phyloP scores from a whole-genome alignment of 768 basidiomycete genomes.

The Suillus subalutaceus region DNA sequence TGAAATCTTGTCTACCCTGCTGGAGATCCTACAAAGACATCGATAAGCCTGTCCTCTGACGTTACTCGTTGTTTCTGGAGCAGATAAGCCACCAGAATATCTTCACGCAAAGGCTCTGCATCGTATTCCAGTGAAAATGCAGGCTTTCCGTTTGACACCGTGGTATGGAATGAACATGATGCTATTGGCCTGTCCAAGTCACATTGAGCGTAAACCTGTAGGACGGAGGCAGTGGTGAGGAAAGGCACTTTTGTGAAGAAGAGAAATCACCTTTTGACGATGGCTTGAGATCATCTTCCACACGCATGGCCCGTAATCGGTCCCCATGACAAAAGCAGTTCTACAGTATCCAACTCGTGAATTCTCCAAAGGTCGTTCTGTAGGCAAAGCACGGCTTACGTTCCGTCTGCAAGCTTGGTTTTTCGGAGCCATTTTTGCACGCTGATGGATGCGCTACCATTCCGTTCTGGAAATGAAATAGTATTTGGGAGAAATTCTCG shows the following conservation, averaged over 20 bases:
- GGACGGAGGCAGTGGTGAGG: not conserved
- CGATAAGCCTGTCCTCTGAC: slow-evolving; percentile 27
- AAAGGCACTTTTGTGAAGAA: not conserved
- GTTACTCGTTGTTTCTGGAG: slow-evolving; percentile 28
- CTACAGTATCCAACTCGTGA: slow-evolving; percentile 11
- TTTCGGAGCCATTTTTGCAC: slow-evolving; percentile 32
- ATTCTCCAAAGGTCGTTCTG: not conserved
- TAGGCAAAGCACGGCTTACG: slow-evolving; percentile 20
- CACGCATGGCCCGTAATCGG: slow-evolving; percentile 26
- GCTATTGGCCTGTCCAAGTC: slow-evolving; percentile 29
- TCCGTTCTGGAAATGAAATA: slow-evolving; percentile 28
- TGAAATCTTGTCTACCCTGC: not conserved
- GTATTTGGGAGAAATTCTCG: slow-evolving; percentile 30
- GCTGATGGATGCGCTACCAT: slow-evolving; percentile 13
- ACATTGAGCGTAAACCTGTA: slow-evolving; percentile 26
- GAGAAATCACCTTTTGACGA: slow-evolving; percentile 23
- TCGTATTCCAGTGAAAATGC: slow-evolving; percentile 25
- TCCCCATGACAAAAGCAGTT: slow-evolving; percentile 23
- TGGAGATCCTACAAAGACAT: slow-evolving; percentile 27
- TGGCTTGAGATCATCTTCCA: slow-evolving; percentile 29
- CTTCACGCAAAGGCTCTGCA: slow-evolving; percentile 33
- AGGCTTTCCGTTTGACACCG: slow-evolving; percentile 14
- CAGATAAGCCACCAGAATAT: slow-evolving; percentile 30
- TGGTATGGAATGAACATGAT: slow-evolving; percentile 21
- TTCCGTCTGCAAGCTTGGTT: slow-evolving; percentile 25